These are phyloP conservation scores for Cryptococcus sp. DNA, from an alignment of 1,284 basidiomycete genomes.

Conservation along the genomic window DNA sequence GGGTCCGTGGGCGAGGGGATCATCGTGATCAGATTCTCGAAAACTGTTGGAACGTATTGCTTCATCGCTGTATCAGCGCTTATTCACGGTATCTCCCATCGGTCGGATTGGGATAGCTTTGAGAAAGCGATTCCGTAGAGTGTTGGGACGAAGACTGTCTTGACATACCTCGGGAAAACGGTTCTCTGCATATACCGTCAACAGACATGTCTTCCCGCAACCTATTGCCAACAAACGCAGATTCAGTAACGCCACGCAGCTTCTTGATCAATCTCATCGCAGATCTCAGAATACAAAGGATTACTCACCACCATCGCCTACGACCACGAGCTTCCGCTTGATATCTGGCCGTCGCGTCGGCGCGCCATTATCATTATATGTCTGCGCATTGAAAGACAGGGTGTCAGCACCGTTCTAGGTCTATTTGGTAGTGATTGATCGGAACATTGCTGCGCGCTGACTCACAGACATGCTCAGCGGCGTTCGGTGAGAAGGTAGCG, in stretches of 20 bases:
- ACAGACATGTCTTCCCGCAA: slow-evolving; percentile 63
- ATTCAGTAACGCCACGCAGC: no score
- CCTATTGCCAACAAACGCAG: slow-evolving; percentile 38
- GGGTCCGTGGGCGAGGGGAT: slow-evolving; percentile 69
- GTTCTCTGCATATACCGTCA: slow-evolving; percentile 80
- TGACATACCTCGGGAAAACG: slow-evolving; percentile 86
- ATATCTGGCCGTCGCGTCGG: slow-evolving; percentile 66
- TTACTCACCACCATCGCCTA: slow-evolving; percentile 56
- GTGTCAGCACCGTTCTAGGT: not conserved
- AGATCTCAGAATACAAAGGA: no score
- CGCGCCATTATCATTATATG: slow-evolving; percentile 18
- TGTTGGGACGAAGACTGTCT: not conserved
- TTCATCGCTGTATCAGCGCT: slow-evolving; percentile 47
- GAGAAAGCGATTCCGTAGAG: not conserved
- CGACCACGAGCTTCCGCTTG: slow-evolving; percentile 87
- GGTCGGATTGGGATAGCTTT: not conserved
- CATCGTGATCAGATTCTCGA: slow-evolving; percentile 94
- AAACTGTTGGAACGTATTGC: slow-evolving; percentile 97
- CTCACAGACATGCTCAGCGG: not conserved
- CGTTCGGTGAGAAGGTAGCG: no score
- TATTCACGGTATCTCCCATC: no score
- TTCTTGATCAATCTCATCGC: no score
- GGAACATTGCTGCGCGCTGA: not conserved
- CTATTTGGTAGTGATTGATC: not conserved
- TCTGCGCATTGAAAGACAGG: slow-evolving; percentile 1